Evolutionary conservation across 306 rosid species (phyloP).

Genomic region (Phaseolus lunatus): DNA sequence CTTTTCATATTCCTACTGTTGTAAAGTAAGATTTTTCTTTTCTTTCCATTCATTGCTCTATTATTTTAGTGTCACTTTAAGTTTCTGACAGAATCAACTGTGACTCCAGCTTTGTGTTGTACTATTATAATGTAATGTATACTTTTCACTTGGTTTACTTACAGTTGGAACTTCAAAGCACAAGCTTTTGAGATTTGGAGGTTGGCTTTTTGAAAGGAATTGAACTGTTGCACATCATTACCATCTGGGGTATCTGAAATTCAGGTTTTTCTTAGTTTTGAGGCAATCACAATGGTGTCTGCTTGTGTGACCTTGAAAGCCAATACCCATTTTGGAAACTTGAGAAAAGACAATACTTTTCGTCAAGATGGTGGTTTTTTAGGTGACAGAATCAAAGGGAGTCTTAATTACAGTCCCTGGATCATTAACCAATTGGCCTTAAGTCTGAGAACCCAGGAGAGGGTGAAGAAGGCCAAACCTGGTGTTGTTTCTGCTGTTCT

Average conservation of each 20-base stretch:
- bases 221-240: slow-evolving; percentile 43
- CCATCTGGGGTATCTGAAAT: neutral
- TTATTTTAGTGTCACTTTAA: slow-evolving; percentile 44
- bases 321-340: slow-evolving; percentile 49
- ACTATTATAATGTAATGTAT: slow-evolving; percentile 48
- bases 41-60: slow-evolving; percentile 6
- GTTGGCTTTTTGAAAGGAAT: slow-evolving; percentile 32
- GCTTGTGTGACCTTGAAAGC: slow-evolving; percentile 59
- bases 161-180: slow-evolving; percentile 38
- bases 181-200: slow-evolving; percentile 48
- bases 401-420: slow-evolving; percentile 52
- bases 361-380: slow-evolving; percentile 55
- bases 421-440: slow-evolving; percentile 42
- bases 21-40: slow-evolving; percentile 36
- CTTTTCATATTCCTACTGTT: slow-evolving; percentile 29
- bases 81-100: slow-evolving; percentile 30
- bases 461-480: slow-evolving; percentile 53
- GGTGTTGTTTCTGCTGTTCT: slow-evolving; percentile 67
- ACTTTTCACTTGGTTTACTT: slow-evolving; percentile 46
- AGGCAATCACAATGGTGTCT: slow-evolving; percentile 63
- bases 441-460: slow-evolving; percentile 56
- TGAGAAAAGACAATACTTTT: slow-evolving; percentile 50
- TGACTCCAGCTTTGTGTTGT: slow-evolving; percentile 16
- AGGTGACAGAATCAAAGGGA: slow-evolving; percentile 69
- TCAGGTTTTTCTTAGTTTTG: neutral